phyloP scores from a whole-genome alignment of 2,329 filamentous ascomycete species.

The Colletotrichum sojae region DNA sequence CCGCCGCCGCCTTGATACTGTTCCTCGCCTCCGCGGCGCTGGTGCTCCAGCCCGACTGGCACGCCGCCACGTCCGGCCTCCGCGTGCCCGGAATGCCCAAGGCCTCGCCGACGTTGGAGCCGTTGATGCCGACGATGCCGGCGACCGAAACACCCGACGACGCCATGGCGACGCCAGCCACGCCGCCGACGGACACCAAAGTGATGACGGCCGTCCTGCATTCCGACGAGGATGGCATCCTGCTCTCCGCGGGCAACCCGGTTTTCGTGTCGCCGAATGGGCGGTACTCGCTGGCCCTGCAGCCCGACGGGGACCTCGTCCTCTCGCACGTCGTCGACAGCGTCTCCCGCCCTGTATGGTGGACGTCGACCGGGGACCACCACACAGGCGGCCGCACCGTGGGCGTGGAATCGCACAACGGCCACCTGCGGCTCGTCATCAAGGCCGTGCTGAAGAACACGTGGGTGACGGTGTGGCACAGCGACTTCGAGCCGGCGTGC shows the following conservation, averaged over 20 bases:
- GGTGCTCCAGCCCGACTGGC: constrained; percentile 26
- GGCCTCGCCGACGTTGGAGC: background rate
- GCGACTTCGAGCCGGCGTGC: constrained; percentile 33
- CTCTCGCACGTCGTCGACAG: constrained; percentile 28
- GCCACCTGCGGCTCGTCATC: constrained; percentile 21
- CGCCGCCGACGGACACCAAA: background rate
- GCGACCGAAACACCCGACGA: background rate
- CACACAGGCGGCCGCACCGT: constrained; percentile 24
- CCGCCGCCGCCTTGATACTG: constrained; percentile 20
- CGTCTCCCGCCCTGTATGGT: constrained; percentile 33
- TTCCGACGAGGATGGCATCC: constrained; percentile 26
- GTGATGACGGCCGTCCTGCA: constrained; percentile 5
- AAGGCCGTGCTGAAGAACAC: constrained; percentile 30
- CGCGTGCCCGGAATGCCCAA: constrained; percentile 8
- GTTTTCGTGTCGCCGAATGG: constrained; percentile 34
- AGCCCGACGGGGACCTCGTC: constrained; percentile 39
- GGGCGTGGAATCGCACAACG: constrained; percentile 13
- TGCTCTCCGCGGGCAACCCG: constrained; percentile 27
- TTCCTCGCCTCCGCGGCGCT: constrained; percentile 23
- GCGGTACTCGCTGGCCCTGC: constrained; percentile 29
- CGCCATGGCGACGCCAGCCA: background rate
- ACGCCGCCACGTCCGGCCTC: constrained; percentile 3
- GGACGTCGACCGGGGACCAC: constrained; percentile 37
- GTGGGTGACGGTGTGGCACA: constrained; percentile 39
- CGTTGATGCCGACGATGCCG: background rate